A percentile compares a stretch with the other conserved stretches of the same genome.
Evolutionary conservation across 1,284 basidiomycete species (phyloP).

Genomic region (Boletus sp.): DNA sequence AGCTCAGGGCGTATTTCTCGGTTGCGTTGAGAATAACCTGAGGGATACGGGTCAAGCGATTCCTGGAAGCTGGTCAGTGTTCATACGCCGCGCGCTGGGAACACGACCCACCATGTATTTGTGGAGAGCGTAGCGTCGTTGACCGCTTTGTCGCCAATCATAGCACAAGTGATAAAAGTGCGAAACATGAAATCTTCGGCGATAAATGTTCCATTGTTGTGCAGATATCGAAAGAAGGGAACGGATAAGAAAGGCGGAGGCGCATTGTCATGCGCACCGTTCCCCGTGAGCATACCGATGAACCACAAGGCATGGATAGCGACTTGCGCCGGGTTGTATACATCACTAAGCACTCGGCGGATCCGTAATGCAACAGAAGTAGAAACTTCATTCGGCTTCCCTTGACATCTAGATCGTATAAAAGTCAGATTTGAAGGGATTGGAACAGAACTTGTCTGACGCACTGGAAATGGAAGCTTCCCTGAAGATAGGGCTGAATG

Average conservation of each 20-base stretch:
- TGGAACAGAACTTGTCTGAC: slow-evolving; percentile 5
- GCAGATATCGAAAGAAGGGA: slow-evolving; percentile 32
- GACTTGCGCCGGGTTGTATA: slow-evolving; percentile 34
- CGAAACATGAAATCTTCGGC: slow-evolving; percentile 38
- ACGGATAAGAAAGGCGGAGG: slow-evolving; percentile 27
- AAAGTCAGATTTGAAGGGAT: slow-evolving; percentile 1
- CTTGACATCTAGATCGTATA: slow-evolving; percentile 21
- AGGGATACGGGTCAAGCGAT: slow-evolving; percentile 30
- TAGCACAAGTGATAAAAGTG: slow-evolving; percentile 46
- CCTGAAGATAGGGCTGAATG: slow-evolving; percentile 22
- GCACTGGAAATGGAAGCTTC: slow-evolving; percentile 25
- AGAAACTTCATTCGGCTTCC: not conserved
- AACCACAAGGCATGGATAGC: slow-evolving; percentile 51
- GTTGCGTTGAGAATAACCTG: slow-evolving; percentile 30
- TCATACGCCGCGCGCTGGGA: not conserved
- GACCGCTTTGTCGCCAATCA: slow-evolving; percentile 56
- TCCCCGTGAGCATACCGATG: slow-evolving; percentile 36
- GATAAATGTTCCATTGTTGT: slow-evolving; percentile 24
- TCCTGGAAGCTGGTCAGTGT: slow-evolving; percentile 25
- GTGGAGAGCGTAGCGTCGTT: slow-evolving; percentile 50
- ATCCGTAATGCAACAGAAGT: slow-evolving; percentile 21
- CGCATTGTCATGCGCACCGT: slow-evolving; percentile 1
- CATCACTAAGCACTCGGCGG: slow-evolving; percentile 14
- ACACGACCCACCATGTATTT: slow-evolving; percentile 41
- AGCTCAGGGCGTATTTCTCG: slow-evolving; percentile 30